Evolutionary conservation across 257 asterid species (phyloP).

Genomic region (Plantago elongata): DNA sequence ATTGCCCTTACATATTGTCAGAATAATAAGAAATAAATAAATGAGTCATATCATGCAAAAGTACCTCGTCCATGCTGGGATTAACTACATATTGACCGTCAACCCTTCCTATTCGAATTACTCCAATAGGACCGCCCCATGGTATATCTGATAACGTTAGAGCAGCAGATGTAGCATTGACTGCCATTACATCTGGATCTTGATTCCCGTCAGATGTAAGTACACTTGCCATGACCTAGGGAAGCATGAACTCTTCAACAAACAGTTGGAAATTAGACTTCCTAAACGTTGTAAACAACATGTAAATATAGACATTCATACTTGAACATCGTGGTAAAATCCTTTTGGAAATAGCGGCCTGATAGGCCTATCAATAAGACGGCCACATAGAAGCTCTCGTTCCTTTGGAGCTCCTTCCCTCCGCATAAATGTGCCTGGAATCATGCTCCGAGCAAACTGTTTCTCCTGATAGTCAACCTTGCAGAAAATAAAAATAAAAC

Average conservation of each 20-base stretch:
- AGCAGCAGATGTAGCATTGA: constrained; percentile 95
- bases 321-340: constrained; percentile 98
- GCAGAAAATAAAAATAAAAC: constrained; percentile 20
- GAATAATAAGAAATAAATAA: too few species aligned
- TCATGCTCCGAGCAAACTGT: constrained; percentile 86
- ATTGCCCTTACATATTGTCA: too few species aligned
- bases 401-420: constrained; percentile 99
- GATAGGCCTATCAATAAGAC: constrained; percentile 89
- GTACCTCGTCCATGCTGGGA: constrained; percentile 96
- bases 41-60: not conserved
- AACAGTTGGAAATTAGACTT: constrained; percentile 14
- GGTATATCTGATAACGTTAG: constrained; percentile 94
- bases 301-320: constrained; percentile 16
- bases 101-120: constrained; percentile 86
- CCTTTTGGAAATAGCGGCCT: constrained; percentile 94
- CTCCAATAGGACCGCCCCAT: constrained; percentile 99
- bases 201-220: constrained; percentile 92
- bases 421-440: constrained; percentile 84
- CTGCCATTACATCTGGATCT: constrained; percentile 98
- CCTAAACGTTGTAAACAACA: not conserved
- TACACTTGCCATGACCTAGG: constrained; percentile 79
- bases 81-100: constrained; percentile 72
- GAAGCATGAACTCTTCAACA: constrained; percentile 4
- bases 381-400: constrained; percentile 94
- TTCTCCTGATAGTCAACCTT: constrained; percentile 98